Base-by-base conservation (phyloP, 2,329 filamentous ascomycete genomes). In the Colletotrichum spinosum region DNA sequence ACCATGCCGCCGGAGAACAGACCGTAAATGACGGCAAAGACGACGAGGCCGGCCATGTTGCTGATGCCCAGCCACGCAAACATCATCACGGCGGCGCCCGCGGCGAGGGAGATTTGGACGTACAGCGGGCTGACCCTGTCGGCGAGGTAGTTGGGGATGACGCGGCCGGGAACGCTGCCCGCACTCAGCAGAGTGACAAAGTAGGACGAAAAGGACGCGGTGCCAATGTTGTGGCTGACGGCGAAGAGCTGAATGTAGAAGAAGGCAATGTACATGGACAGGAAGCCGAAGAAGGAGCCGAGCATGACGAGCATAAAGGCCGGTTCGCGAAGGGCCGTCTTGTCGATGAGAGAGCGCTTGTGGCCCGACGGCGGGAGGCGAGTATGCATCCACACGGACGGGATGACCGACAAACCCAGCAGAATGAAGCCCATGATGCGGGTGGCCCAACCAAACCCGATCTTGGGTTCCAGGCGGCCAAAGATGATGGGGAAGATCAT, bases 391-490 rank as follows among this genome's bases (percentile, higher is more conserved):
- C 80, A 76, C 4, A 70, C 67, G 6, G 80, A 51, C 1, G 79
- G 78, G 6, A 83, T 61, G n/a, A 72, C 59, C 44, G 78, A 73
- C 25, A 80, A 72, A 1, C 55, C 79, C 12, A 82, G 75, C 13
- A 84, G 73, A 58, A 82, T 69, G 62, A 84, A 81, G 33, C 75
- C 81, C 15, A 84, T 76, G 39, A 80, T 72, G 8, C 82, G 76
- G 5, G 77, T 79, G 6, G 84, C 78, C 85, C 84, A 88, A 50
- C 77, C 76, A 72, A 89, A 90, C 37, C 86, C 86, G 58, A 89
- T 79, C 15, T 72, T 71, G n/a, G 77, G 76, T 68, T 84, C 79
- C 4, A 85, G 76, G 68, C 75, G 77, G 11, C 73, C 72, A 54
- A 82, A 79, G 55, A 79, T 74, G 54, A 79, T 70, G n/a, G 67